Evolutionary conservation across 2,329 filamentous ascomycete genomes (phyloP), one percentile per base, ranked within the genome.

Genomic region (Xylaria sp.): DNA sequence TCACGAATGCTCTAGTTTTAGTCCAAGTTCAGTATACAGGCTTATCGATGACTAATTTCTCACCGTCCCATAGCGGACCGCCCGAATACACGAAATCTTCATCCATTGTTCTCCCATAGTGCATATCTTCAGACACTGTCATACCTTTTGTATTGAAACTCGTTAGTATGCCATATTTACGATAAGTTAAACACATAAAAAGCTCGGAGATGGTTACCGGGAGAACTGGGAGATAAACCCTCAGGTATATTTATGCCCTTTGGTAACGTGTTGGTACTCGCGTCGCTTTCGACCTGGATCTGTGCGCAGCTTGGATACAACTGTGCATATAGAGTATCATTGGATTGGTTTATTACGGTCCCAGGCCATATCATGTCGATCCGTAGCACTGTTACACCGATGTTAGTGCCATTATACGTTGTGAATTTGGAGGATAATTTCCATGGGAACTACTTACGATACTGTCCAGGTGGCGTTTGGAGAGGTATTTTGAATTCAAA

Each of bases 361-460:
- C 44, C 57, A 18, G 44, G 44, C 28, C 57, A 60, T 37, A 60
- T 60, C 44, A 60, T 50, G 28, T 60, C 57, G n/a, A 37, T 50
- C 25, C 57, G 44, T 37, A 60, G 18, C 28, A 60, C 57, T 60
- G 12, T 25, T 37, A 5, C 28, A 2, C 44, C 44, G 44, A n/a
- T 48, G 25, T 20, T 32, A 20, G 39, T 13, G 12, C 28, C 28
- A 28, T 28, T 28, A 28, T 28, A 28, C 5, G 28, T 28, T 6
- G 28, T 28, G 28, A 28, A 28, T 28, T 28, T 28, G 28, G 5
- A 28, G 28, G 28, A 28, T 28, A 28, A 28, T 28, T 28, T 28
- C 5, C 28, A 28, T 28, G 3, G 28, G 28, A 28, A 28, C 28
- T 28, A 28, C 28, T 28, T 6, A 28, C 28, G 5, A 6, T 6